phyloP scores from a whole-genome alignment of 2,329 filamentous ascomycete genomes.

The Botrytis fabae region DNA sequence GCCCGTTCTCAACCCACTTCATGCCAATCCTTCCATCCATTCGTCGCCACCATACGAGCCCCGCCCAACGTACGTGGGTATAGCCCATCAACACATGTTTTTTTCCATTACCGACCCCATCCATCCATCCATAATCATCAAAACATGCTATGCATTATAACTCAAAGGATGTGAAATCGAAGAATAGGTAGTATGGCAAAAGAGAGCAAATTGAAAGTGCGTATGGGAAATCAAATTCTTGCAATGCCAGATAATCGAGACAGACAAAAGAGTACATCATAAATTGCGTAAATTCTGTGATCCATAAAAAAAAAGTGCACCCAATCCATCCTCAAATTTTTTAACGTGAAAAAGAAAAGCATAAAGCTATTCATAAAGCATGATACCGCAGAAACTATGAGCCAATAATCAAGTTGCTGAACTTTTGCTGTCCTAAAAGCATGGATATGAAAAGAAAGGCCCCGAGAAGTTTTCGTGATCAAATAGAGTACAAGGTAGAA shows the following conservation, averaged over 20 bases:
- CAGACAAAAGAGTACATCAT: conserved; percentile 19
- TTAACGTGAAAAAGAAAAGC: conserved; percentile 17
- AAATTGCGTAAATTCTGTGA: conserved; percentile 20
- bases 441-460: conserved; percentile 6
- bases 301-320: conserved; percentile 16
- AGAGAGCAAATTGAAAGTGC: conserved; percentile 2
- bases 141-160: conserved; percentile 17
- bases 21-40: neutral
- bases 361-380: conserved; percentile 15
- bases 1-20: neutral
- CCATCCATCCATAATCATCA: conserved; percentile 14
- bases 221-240: conserved; percentile 8
- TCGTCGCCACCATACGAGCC: neutral
- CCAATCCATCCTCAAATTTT: conserved; percentile 22
- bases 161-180: conserved; percentile 8
- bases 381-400: conserved; percentile 19
- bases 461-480: conserved; percentile 16
- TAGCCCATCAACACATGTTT: neutral
- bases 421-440: conserved; percentile 23
- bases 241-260: conserved; percentile 15
- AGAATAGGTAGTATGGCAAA: conserved; percentile 3
- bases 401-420: conserved; percentile 21
- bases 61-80: neutral
- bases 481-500: conserved; percentile 23
- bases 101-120: conserved; percentile 8